phyloP scores from a whole-genome alignment of 805 yeast species.

The Candida nemodendra region DNA sequence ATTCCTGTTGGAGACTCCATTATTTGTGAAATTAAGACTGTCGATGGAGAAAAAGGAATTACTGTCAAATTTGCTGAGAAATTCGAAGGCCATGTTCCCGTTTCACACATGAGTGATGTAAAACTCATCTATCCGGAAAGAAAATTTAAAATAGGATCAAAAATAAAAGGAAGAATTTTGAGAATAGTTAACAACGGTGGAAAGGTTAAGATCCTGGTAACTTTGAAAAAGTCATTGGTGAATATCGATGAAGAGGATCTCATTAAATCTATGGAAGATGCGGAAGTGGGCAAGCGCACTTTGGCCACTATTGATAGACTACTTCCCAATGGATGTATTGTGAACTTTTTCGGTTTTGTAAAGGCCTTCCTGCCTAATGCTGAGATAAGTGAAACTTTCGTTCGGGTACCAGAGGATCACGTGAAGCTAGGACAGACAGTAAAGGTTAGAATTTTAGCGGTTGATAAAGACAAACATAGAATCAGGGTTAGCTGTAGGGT shows the following conservation, averaged over 20 bases:
- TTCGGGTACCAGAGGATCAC: slow-evolving; percentile 72
- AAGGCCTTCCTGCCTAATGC: slow-evolving; percentile 80
- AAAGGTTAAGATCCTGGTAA: slow-evolving; percentile 52
- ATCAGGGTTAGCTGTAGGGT: slow-evolving; percentile 74
- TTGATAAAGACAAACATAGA: slow-evolving; percentile 52
- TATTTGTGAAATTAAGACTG: slow-evolving; percentile 52
- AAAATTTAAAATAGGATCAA: slow-evolving; percentile 82
- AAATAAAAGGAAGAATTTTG: slow-evolving; percentile 73
- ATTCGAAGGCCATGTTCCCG: slow-evolving; percentile 73
- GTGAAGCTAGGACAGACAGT: slow-evolving; percentile 84
- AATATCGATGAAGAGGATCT: slow-evolving; percentile 57
- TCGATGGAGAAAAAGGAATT: slow-evolving; percentile 65
- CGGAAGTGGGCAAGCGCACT: slow-evolving; percentile 48
- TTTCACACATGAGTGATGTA: slow-evolving; percentile 78
- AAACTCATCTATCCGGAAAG: slow-evolving; percentile 86
- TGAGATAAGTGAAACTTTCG: slow-evolving; percentile 89
- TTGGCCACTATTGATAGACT: slow-evolving; percentile 74
- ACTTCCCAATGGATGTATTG: slow-evolving; percentile 74
- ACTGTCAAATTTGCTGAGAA: slow-evolving; percentile 61
- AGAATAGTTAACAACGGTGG: slow-evolving; percentile 43
- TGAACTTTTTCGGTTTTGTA: slow-evolving; percentile 77
- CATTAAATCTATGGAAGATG: slow-evolving; percentile 38
- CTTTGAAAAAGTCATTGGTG: slow-evolving; percentile 83
- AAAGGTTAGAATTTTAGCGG: slow-evolving; percentile 58
- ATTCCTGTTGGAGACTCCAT: slow-evolving; percentile 73